Conservation (phyloP, 2,329 filamentous ascomycete species). For the Xylaria sp. region DNA sequence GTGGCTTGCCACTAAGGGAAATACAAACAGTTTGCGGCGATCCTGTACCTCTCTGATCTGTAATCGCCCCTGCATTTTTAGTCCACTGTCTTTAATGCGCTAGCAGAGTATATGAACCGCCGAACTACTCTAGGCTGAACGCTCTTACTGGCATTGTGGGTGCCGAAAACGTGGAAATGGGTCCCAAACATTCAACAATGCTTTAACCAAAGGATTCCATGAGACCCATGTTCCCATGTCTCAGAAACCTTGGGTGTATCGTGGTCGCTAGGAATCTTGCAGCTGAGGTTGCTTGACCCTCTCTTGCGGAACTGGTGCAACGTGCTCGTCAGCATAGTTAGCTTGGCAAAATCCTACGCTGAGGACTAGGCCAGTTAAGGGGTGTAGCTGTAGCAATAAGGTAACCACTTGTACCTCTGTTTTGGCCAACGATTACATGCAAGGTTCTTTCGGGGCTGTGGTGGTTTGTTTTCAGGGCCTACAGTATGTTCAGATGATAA, state of each 20-base stretch:
- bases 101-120: constrained; percentile 14
- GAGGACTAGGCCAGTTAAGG: constrained; percentile 3
- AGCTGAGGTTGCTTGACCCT: constrained; percentile 34
- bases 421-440: constrained; percentile 25
- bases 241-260: constrained; percentile 35
- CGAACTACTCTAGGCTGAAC: constrained; percentile 6
- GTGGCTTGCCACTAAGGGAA: constrained; percentile 30
- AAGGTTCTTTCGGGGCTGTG: constrained; percentile 34
- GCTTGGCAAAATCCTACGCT: constrained; percentile 38
- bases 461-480: constrained; percentile 22
- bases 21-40: constrained; percentile 21
- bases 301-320: constrained; percentile 19
- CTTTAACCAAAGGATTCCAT: constrained; percentile 33
- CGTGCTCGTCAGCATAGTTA: constrained; percentile 22
- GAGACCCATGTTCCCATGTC: constrained; percentile 26
- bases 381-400: constrained; percentile 19
- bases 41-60: constrained; percentile 26
- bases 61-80: constrained; percentile 26
- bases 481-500: constrained; percentile 6
- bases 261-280: constrained; percentile 33
- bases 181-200: constrained; percentile 14
- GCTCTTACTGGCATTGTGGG: constrained; percentile 17
- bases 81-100: constrained; percentile 13
- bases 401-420: constrained; percentile 8
- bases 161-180: constrained; percentile 34